A percentile compares a stretch with the other conserved stretches of the same genome.
phyloP scores from a whole-genome alignment of 139 green algal genomes.

The Klebsormidium nitens region DNA sequence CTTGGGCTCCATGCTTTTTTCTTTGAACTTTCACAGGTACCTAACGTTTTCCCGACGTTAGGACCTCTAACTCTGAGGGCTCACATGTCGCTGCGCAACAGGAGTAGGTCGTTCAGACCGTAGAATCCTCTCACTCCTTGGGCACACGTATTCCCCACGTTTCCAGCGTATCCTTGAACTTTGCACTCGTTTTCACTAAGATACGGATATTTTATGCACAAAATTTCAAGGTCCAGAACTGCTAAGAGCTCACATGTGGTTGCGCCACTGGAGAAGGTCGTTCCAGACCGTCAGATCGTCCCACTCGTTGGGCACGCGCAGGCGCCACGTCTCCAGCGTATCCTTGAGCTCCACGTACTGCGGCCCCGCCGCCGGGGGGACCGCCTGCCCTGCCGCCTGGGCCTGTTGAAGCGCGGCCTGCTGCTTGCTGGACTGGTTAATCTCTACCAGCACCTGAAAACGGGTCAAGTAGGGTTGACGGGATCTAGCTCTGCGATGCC shows the following conservation, averaged over 20 bases:
- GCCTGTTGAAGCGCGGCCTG: no score
- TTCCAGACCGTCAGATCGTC: constrained; percentile 83
- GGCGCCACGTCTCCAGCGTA: constrained; percentile 81
- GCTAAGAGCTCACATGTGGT: constrained; percentile 67
- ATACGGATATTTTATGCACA: no score
- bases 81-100: constrained; percentile 85
- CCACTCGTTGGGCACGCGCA: constrained; percentile 92
- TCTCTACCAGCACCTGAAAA: no score
- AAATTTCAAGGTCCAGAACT: no score
- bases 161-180: constrained; percentile 79
- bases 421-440: no score
- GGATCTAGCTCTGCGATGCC: no score
- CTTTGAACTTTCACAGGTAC: no score
- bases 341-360: constrained; percentile 62
- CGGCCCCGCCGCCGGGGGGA: neutral
- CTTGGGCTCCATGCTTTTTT: no score
- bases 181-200: no score
- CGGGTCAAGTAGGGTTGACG: no score
- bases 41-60: no score
- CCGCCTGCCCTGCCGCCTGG: neutral
- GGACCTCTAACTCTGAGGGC: no score
- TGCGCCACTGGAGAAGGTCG: constrained; percentile 92
- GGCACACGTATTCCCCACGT: constrained; percentile 78
- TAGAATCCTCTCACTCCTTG: constrained; percentile 83
- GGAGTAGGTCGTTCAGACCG: constrained; percentile 78